phyloP scores from a whole-genome alignment of 2,329 filamentous ascomycete genomes.

The Colletotrichum australisinense region DNA sequence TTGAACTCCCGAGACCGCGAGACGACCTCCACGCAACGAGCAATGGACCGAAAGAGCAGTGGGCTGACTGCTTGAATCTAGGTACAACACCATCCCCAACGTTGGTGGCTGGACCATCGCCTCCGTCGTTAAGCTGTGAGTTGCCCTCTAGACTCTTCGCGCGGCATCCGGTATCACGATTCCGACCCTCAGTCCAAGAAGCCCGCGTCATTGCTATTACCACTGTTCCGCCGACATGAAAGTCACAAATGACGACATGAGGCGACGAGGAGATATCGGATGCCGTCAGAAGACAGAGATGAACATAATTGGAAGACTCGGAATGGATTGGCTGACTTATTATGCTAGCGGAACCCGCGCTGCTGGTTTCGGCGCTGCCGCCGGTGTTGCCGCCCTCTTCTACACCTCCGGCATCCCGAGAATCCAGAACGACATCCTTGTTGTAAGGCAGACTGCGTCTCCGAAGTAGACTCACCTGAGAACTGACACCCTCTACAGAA shows the following conservation, averaged over 20 bases:
- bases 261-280: not conserved
- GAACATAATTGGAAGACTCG: not conserved
- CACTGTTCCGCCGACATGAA: not conserved
- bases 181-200: not conserved
- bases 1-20: not conserved
- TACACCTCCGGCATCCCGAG: constrained; percentile 71
- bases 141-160: constrained; percentile 28
- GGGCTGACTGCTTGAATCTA: constrained; percentile 49
- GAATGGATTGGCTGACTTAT: not conserved
- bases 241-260: not conserved
- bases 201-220: not conserved
- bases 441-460: constrained; percentile 51
- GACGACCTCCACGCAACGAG: not conserved
- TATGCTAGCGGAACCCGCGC: constrained; percentile 60
- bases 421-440: constrained; percentile 69
- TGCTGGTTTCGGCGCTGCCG: constrained; percentile 67
- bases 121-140: constrained; percentile 64
- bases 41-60: not conserved
- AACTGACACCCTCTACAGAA: constrained; percentile 51
- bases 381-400: constrained; percentile 68
- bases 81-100: constrained; percentile 70
- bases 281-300: not conserved
- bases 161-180: not conserved
- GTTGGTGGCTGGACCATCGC: constrained; percentile 63
- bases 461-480: constrained; percentile 38